Conservation (phyloP, 2,329 filamentous ascomycete genomes). For the Orbilia oligospora region DNA sequence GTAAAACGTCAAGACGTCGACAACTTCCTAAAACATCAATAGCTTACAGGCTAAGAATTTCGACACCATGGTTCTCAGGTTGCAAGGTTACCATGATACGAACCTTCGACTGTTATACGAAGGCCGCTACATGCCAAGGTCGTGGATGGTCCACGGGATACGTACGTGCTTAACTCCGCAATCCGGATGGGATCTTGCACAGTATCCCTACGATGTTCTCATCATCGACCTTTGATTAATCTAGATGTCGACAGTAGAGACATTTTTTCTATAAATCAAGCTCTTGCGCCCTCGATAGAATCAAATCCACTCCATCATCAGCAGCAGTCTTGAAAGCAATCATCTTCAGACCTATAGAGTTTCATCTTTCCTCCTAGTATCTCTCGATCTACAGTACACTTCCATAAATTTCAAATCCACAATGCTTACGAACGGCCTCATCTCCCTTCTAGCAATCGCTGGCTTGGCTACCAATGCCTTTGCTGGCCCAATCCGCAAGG, state of each 20-base stretch:
- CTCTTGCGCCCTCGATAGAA: neutral
- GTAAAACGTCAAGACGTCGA: neutral
- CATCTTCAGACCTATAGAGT: neutral
- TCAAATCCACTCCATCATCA: conserved; percentile 10
- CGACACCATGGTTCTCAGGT: conserved; percentile 32
- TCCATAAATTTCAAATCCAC: neutral
- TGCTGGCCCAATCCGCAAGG: conserved; percentile 44
- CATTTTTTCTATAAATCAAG: conserved; percentile 34
- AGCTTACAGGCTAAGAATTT: neutral
- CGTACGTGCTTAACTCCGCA: neutral
- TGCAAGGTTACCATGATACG: conserved; percentile 23
- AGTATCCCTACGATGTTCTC: neutral
- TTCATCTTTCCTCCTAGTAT: neutral
- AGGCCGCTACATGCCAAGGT: conserved; percentile 47
- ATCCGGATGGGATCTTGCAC: neutral
- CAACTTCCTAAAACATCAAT: conserved; percentile 42
- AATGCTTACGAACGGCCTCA: conserved; percentile 46
- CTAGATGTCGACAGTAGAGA: neutral
- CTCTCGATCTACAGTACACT: neutral
- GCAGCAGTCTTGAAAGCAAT: conserved; percentile 6
- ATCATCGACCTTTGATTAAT: neutral
- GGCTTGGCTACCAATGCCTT: conserved; percentile 35
- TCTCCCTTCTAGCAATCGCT: conserved; percentile 35
- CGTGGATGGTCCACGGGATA: conserved; percentile 14
- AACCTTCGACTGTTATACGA: conserved; percentile 5